Evolutionary conservation across 192 early-diverging fungal species (phyloP).

Genomic region (Entophlyctis luteolus): DNA sequence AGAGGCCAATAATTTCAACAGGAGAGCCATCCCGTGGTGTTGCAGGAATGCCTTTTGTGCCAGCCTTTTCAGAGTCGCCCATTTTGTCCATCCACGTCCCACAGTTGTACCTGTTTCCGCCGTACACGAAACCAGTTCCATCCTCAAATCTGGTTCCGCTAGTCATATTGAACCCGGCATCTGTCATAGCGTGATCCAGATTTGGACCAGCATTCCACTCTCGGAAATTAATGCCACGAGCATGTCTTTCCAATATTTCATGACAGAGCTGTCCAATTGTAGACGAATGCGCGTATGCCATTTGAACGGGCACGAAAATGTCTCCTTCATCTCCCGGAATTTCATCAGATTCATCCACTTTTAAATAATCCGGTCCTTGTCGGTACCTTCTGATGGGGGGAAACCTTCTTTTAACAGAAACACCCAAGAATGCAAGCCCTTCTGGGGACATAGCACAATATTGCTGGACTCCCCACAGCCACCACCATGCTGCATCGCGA

Average conservation of each 20-base stretch:
- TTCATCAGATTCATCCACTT: slow-evolving; percentile 27
- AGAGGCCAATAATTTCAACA: slow-evolving; percentile 87
- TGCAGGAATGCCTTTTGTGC: slow-evolving; percentile 82
- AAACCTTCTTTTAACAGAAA: slow-evolving; percentile 76
- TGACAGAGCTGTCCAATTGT: slow-evolving; percentile 85
- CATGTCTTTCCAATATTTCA: slow-evolving; percentile 89
- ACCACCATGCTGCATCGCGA: slow-evolving; percentile 95
- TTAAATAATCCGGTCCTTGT: slow-evolving; percentile 31
- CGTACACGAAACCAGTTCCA: slow-evolving; percentile 72
- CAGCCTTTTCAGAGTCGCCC: slow-evolving; percentile 87
- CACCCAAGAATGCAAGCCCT: slow-evolving; percentile 69
- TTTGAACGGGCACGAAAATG: slow-evolving; percentile 45
- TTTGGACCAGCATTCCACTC: slow-evolving; percentile 90
- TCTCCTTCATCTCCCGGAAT: slow-evolving; percentile 28
- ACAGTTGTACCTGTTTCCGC: slow-evolving; percentile 91
- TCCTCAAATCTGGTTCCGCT: slow-evolving; percentile 66
- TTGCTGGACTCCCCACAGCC: slow-evolving; percentile 81
- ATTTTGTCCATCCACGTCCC: slow-evolving; percentile 99
- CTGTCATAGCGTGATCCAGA: slow-evolving; percentile 88
- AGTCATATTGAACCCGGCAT: slow-evolving; percentile 83
- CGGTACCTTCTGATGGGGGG: slow-evolving; percentile 54
- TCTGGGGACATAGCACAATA: slow-evolving; percentile 77
- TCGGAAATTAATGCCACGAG: slow-evolving; percentile 82
- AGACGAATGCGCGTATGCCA: slow-evolving; percentile 53
- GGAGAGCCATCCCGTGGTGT: slow-evolving; percentile 90